Conservation (phyloP, 805 yeast species). For the Candida anglica region DNA sequence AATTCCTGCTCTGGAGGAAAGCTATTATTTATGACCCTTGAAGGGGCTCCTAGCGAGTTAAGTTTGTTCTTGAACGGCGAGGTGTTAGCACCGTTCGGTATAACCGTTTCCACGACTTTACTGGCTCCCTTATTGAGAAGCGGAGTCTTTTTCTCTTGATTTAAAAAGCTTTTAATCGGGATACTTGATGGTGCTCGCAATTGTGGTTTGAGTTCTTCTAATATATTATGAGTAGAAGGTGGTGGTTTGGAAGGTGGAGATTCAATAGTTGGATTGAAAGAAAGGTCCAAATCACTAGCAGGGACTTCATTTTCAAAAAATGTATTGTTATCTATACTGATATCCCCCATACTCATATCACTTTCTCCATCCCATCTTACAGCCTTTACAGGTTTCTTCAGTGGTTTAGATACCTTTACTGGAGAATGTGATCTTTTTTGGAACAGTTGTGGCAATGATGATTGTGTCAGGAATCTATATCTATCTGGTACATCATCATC, state of each 20-base stretch:
- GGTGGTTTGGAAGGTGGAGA: conserved; percentile 23
- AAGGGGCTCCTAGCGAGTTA: conserved; percentile 11
- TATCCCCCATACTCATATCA: conserved; percentile 29
- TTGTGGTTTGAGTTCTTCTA: conserved; percentile 2
- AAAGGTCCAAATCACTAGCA: conserved; percentile 23
- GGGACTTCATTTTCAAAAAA: conserved; percentile 18
- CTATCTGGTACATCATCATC: no score
- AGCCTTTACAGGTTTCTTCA: conserved; percentile 7
- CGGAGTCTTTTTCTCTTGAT: conserved; percentile 8
- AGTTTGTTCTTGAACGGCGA: conserved; percentile 6
- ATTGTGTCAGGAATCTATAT: no score
- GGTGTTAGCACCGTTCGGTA: no score
- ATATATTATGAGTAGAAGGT: conserved; percentile 1
- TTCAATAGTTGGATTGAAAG: conserved; percentile 24
- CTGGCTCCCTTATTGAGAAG: conserved; percentile 34
- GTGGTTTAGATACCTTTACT: conserved; percentile 13
- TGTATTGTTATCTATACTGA: conserved; percentile 19
- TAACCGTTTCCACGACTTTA: conserved; percentile 3
- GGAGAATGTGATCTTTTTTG: no score
- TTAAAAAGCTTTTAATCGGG: conserved; percentile 2
- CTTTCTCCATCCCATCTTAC: conserved; percentile 47
- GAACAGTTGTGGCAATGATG: no score
- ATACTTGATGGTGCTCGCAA: conserved; percentile 2
- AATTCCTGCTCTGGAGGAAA: conserved; percentile 6
- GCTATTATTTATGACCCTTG: conserved; percentile 12